Conservation (phyloP, 2,329 filamentous ascomycete genomes). For the Fusarium sp. region DNA sequence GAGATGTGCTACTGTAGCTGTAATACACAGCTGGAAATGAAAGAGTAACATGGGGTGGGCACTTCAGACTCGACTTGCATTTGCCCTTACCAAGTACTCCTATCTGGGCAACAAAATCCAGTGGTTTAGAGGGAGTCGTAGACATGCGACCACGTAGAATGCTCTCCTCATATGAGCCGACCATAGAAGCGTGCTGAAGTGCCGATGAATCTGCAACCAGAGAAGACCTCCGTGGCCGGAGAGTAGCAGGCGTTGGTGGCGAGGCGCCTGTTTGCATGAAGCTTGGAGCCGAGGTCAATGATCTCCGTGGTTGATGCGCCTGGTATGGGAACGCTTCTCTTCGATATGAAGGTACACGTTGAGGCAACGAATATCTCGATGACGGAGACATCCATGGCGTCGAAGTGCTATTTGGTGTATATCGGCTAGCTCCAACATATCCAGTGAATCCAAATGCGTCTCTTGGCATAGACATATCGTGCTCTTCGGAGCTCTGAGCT, state of each 20-base stretch:
- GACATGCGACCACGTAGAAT: constrained; percentile 97
- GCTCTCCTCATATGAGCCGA: constrained; percentile 97
- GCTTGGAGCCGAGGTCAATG: constrained; percentile 72
- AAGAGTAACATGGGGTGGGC: constrained; percentile 89
- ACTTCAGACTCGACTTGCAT: constrained; percentile 86
- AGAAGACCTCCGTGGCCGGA: constrained; percentile 75
- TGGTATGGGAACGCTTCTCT: constrained; percentile 78
- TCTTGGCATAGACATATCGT: constrained; percentile 67
- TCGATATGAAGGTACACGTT: constrained; percentile 57
- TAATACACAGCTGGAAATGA: constrained; percentile 97
- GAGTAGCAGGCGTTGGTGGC: constrained; percentile 64
- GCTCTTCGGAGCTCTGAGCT: constrained; percentile 85
- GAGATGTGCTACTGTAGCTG: constrained; percentile 80
- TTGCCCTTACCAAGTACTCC: constrained; percentile 91
- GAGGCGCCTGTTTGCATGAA: constrained; percentile 56
- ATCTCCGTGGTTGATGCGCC: constrained; percentile 82
- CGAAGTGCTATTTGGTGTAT: constrained; percentile 77
- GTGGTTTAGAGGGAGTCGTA: constrained; percentile 89
- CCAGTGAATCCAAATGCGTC: constrained; percentile 64
- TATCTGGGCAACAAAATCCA: constrained; percentile 95
- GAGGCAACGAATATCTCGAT: constrained; percentile 48
- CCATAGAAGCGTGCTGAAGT: constrained; percentile 92
- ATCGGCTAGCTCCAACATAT: constrained; percentile 66
- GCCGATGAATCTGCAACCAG: constrained; percentile 80
- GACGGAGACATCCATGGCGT: constrained; percentile 60